Evolutionary conservation across 225 moss, liverwort and hornwort species (phyloP).

Genomic region (Antitrichia curtipendula): DNA sequence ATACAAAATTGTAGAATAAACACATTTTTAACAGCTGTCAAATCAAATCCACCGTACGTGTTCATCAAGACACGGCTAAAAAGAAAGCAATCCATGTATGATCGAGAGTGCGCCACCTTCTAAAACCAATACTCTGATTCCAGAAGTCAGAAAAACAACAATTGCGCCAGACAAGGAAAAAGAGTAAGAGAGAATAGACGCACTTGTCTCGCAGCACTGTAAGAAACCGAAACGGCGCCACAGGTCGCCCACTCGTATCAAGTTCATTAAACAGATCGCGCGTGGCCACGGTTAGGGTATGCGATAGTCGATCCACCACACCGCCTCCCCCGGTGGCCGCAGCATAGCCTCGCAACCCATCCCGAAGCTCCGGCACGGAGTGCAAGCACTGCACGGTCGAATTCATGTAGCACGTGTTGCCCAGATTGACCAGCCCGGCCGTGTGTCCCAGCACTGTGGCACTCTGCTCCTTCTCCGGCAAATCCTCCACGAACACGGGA

Average conservation of each 20-base stretch:
- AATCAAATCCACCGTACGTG: not conserved
- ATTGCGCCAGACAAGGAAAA: not conserved
- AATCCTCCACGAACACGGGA: slow-evolving; percentile 77
- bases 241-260: slow-evolving; percentile 57
- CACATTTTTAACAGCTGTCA: not conserved
- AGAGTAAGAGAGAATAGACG: not conserved
- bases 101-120: not conserved
- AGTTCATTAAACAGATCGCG: slow-evolving; percentile 78
- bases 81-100: not conserved
- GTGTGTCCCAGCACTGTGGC: slow-evolving; percentile 58
- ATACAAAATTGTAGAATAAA: not conserved
- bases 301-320: slow-evolving; percentile 43
- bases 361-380: slow-evolving; percentile 80
- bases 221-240: slow-evolving; percentile 66
- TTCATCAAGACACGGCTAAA: not conserved
- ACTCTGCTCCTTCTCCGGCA: slow-evolving; percentile 78
- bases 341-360: slow-evolving; percentile 48
- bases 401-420: slow-evolving; percentile 97
- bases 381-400: slow-evolving; percentile 93
- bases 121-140: not conserved
- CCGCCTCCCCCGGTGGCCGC: not conserved
- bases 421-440: slow-evolving; percentile 80
- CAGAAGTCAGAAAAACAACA: not conserved
- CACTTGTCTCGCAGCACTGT: slow-evolving; percentile 59
- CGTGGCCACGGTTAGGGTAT: slow-evolving; percentile 73